Conservation (phyloP, 805 yeast genomes). For the Schizosaccharomyces octosporus region DNA sequence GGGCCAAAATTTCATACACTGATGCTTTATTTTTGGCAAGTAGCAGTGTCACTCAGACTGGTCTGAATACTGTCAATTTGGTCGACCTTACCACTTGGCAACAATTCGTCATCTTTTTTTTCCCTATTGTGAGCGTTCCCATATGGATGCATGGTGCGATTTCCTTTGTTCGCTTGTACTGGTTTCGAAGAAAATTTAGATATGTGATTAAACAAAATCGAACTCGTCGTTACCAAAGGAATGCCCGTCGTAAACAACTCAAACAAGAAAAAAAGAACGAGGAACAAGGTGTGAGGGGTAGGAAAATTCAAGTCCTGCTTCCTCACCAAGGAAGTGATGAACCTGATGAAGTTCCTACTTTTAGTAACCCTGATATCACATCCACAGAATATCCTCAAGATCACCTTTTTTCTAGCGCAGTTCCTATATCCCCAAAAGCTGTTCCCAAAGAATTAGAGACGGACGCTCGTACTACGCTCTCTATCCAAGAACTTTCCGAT, state of each 20-base stretch:
- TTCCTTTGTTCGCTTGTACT: conserved; percentile 53
- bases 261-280: background rate
- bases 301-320: background rate
- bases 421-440: too few species aligned
- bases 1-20: conserved; percentile 31
- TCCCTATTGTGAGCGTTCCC: conserved; percentile 54
- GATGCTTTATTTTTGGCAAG: conserved; percentile 57
- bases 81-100: conserved; percentile 48
- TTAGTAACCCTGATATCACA: too few species aligned
- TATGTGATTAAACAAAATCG: conserved; percentile 59
- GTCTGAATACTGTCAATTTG: conserved; percentile 55
- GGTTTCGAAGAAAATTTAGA: conserved; percentile 75
- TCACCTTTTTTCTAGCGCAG: too few species aligned
- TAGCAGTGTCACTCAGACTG: conserved; percentile 77
- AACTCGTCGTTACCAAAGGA: conserved; percentile 26
- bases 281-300: conserved; percentile 2
- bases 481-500: background rate
- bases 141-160: conserved; percentile 64
- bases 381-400: too few species aligned
- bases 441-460: too few species aligned
- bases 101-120: conserved; percentile 44
- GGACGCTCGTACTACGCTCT: too few species aligned
- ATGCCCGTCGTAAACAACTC: conserved; percentile 54
- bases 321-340: too few species aligned
- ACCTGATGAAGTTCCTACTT: too few species aligned